phyloP scores from a whole-genome alignment of 352 stramenopile genomes.

The Phytophthora aleatoria region DNA sequence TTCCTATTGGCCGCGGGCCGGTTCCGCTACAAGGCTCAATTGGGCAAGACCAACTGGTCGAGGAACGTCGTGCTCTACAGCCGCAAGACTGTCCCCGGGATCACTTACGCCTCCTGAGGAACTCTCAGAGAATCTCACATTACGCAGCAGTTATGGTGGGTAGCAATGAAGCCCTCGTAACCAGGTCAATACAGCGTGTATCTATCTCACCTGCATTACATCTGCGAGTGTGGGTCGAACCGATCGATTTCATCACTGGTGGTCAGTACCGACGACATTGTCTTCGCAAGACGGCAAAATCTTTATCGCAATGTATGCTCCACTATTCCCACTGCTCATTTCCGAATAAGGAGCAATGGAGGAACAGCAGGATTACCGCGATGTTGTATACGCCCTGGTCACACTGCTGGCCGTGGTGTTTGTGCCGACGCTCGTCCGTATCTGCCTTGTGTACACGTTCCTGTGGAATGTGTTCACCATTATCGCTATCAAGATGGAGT shows the following conservation, averaged over 20 bases:
- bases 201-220: slow-evolving; percentile 17
- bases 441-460: slow-evolving; percentile 34
- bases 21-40: slow-evolving; percentile 62
- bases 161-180: slow-evolving; percentile 9
- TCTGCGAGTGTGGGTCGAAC: slow-evolving; percentile 2
- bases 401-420: slow-evolving; percentile 25
- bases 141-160: background rate
- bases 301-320: background rate
- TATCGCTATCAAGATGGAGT: slow-evolving; percentile 31
- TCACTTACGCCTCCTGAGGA: slow-evolving; percentile 41
- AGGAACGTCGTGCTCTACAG: slow-evolving; percentile 77
- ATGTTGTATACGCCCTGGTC: slow-evolving; percentile 19
- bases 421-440: slow-evolving; percentile 27
- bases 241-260: slow-evolving; percentile 22
- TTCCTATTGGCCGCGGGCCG: slow-evolving; percentile 61
- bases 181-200: slow-evolving; percentile 21
- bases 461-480: slow-evolving; percentile 31
- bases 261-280: slow-evolving; percentile 11
- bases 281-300: background rate
- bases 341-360: slow-evolving; percentile 17
- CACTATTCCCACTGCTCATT: slow-evolving; percentile 9
- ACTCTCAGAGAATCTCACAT: slow-evolving; percentile 1
- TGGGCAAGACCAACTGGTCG: slow-evolving; percentile 87
- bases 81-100: slow-evolving; percentile 47
- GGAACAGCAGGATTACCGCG: slow-evolving; percentile 12